Conservation (phyloP, 2,329 filamentous ascomycete species). For the Taxawa tesnikishii region DNA sequence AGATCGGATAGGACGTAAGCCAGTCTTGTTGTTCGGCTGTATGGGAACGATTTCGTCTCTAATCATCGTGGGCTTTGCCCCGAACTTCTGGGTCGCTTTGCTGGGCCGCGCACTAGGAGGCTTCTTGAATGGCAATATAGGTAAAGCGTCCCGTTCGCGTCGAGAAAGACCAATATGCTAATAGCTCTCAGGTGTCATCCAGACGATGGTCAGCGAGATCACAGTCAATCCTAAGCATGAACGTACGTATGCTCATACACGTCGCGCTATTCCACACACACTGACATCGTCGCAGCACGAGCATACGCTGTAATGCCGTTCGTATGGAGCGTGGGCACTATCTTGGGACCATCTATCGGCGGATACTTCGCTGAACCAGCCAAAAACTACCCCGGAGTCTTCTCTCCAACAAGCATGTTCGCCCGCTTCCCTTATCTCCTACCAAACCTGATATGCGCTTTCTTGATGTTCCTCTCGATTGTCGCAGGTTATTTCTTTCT, state of each 20-base stretch:
- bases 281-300: slow-evolving; percentile 32
- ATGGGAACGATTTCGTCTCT: slow-evolving; percentile 73
- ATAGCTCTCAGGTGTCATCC: slow-evolving; percentile 28
- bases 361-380: slow-evolving; percentile 74
- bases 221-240: slow-evolving; percentile 77
- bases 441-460: slow-evolving; percentile 75
- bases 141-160: slow-evolving; percentile 45
- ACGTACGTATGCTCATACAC: slow-evolving; percentile 45
- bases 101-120: slow-evolving; percentile 66
- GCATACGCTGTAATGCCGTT: slow-evolving; percentile 92
- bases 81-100: slow-evolving; percentile 75
- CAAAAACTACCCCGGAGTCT: slow-evolving; percentile 57
- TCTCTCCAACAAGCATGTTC: slow-evolving; percentile 59
- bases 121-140: slow-evolving; percentile 81
- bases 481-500: slow-evolving; percentile 68
- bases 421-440: slow-evolving; percentile 73
- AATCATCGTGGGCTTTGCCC: slow-evolving; percentile 68
- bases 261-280: not conserved
- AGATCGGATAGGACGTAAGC: slow-evolving; percentile 73
- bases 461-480: slow-evolving; percentile 66
- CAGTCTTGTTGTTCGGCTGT: slow-evolving; percentile 70
- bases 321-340: slow-evolving; percentile 83
- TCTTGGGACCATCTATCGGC: slow-evolving; percentile 78
- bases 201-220: slow-evolving; percentile 86
- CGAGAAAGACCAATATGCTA: not conserved